phyloP scores from a whole-genome alignment of 768 basidiomycete species.

The Fomitopsis serialis region DNA sequence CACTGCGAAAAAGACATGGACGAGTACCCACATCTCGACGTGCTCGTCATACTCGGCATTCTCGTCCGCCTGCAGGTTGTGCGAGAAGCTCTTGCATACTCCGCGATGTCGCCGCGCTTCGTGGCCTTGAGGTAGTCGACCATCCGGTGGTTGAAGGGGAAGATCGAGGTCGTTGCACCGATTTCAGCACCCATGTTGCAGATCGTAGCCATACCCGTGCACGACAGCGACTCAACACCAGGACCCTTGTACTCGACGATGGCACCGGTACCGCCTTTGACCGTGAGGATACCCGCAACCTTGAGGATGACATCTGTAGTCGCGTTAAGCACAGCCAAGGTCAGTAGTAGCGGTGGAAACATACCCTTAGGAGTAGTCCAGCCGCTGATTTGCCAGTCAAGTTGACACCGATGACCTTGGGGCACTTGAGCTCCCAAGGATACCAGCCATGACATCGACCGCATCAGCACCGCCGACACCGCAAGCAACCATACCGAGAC shows the following conservation, averaged over 20 bases:
- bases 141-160: constrained; percentile 99
- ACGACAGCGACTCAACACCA: constrained; percentile 93
- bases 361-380: constrained; percentile 97
- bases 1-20: background rate
- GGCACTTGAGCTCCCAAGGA: constrained; percentile 99
- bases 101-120: constrained; percentile 80
- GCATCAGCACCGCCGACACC: constrained; percentile 99
- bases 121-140: constrained; percentile 91
- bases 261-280: constrained; percentile 98
- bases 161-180: constrained; percentile 96
- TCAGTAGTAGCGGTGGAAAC: constrained; percentile 9
- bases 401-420: constrained; percentile 98
- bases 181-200: constrained; percentile 99
- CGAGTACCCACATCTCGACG: constrained; percentile 75
- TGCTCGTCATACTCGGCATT: constrained; percentile 89
- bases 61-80: constrained; percentile 87
- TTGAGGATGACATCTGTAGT: constrained; percentile 90
- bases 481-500: constrained; percentile 98
- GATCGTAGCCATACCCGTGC: constrained; percentile 99
- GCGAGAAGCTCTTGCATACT: constrained; percentile 86
- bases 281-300: constrained; percentile 97
- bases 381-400: constrained; percentile 91
- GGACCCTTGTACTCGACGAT: constrained; percentile 96
- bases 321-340: background rate
- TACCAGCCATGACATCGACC: constrained; percentile 96